phyloP scores from a whole-genome alignment of 2,329 filamentous ascomycete species.

The Dactylellina leptospora region DNA sequence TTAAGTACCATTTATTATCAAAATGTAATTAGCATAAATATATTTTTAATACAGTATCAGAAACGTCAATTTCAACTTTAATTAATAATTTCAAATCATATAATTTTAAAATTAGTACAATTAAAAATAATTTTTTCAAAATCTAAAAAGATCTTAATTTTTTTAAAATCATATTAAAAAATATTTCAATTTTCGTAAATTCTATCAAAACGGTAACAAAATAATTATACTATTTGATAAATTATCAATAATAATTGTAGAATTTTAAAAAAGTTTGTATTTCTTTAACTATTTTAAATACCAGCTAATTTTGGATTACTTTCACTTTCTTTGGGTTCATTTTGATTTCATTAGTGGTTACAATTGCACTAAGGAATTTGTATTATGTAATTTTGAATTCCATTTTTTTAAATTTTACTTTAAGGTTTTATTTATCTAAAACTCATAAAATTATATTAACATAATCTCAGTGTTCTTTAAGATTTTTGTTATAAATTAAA shows the following conservation, averaged over 20 bases:
- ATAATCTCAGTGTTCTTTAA: not conserved
- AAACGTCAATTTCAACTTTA: constrained; percentile 5
- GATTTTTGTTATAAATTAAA: not conserved
- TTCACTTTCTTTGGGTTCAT: no score
- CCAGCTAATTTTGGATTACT: no score
- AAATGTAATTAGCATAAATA: constrained; percentile 17
- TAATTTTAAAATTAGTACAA: constrained; percentile 16
- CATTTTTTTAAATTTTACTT: not conserved
- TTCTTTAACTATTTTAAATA: no score
- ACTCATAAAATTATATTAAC: not conserved
- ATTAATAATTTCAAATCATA: constrained; percentile 18
- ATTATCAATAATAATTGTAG: no score
- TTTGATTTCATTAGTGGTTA: not conserved
- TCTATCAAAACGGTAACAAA: no score
- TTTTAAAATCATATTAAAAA: not conserved
- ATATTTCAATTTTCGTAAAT: constrained; percentile 2
- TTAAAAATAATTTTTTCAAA: constrained; percentile 15
- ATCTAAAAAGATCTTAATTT: constrained; percentile 23
- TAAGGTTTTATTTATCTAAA: constrained; percentile 7
- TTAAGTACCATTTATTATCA: constrained; percentile 17
- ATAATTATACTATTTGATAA: no score
- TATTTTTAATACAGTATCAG: not conserved
- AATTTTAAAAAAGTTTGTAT: not conserved
- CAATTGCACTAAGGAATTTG: not conserved
- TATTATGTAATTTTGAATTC: not conserved